A percentile compares a stretch with the other conserved stretches of the same genome.
Evolutionary conservation across 306 rosid species (phyloP).

Genomic region (Rosa multiflora): DNA sequence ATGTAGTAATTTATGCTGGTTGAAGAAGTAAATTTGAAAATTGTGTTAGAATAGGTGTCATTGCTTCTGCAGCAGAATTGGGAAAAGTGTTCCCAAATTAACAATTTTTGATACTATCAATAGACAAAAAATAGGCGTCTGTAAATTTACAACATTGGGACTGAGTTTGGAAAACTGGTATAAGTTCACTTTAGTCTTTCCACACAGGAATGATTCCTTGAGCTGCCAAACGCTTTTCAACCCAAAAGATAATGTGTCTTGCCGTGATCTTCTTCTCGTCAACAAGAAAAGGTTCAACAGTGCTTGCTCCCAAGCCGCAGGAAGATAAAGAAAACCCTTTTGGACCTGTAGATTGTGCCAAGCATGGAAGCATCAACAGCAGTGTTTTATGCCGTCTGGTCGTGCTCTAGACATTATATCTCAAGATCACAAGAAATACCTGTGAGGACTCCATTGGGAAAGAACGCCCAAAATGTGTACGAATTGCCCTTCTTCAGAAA

Average conservation of each 20-base stretch:
- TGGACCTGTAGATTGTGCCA: slow-evolving; percentile 56
- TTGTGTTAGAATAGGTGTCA: background rate
- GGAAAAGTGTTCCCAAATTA: background rate
- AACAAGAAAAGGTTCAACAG: slow-evolving; percentile 85
- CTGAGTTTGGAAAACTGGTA: background rate
- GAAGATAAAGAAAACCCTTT: slow-evolving; percentile 88
- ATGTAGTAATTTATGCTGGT: background rate
- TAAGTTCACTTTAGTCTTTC: slow-evolving; percentile 47
- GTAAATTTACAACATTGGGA: background rate
- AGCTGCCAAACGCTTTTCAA: slow-evolving; percentile 96
- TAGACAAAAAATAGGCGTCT: background rate
- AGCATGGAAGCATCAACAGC: slow-evolving; percentile 6
- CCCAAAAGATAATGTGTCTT: slow-evolving; percentile 78
- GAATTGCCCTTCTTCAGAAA: slow-evolving; percentile 62
- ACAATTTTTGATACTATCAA: background rate
- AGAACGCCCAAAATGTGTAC: slow-evolving; percentile 85
- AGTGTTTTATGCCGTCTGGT: background rate
- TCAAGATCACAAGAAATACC: slow-evolving; percentile 40
- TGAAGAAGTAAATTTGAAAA: background rate
- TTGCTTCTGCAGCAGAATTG: background rate
- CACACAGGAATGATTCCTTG: slow-evolving; percentile 95
- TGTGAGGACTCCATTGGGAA: slow-evolving; percentile 62
- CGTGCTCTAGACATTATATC: background rate
- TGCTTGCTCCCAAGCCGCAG: slow-evolving; percentile 67
- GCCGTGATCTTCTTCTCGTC: slow-evolving; percentile 90